Evolutionary conservation across 495 filamentous ascomycete species (phyloP).

Genomic region (Penicillium parvum): DNA sequence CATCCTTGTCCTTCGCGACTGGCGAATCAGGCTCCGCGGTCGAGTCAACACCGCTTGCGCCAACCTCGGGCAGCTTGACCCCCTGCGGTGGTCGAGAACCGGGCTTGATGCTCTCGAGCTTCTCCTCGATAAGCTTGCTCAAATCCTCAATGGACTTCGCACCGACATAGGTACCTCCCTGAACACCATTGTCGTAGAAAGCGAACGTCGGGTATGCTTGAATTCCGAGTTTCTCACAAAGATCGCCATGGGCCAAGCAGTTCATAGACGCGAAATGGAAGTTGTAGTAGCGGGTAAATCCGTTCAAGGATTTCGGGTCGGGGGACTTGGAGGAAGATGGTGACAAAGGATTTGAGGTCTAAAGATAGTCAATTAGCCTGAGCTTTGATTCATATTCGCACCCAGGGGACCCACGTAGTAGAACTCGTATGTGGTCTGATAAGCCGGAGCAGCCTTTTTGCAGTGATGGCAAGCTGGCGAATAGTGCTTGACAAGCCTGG

Average conservation of each 20-base stretch:
- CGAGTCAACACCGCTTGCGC: conserved; percentile 46
- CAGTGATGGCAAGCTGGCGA: conserved; percentile 81
- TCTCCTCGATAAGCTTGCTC: conserved; percentile 68
- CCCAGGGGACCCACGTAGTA: conserved; percentile 58
- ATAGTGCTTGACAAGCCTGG: conserved; percentile 71
- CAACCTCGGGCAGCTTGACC: conserved; percentile 56
- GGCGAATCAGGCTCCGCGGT: conserved; percentile 42
- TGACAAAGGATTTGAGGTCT: conserved; percentile 71
- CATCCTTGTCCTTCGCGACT: conserved; percentile 47
- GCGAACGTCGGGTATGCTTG: conserved; percentile 65
- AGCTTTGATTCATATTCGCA: neutral
- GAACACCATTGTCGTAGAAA: conserved; percentile 78
- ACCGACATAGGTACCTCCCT: conserved; percentile 56
- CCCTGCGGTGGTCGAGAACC: conserved; percentile 67
- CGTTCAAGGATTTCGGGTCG: conserved; percentile 51
- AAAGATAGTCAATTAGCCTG: conserved; percentile 16
- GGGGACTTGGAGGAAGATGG: conserved; percentile 38
- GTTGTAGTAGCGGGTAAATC: conserved; percentile 72
- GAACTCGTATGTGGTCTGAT: conserved; percentile 91
- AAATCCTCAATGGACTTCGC: conserved; percentile 56
- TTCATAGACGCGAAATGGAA: conserved; percentile 85
- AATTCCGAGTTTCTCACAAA: conserved; percentile 64
- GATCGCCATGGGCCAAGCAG: conserved; percentile 72
- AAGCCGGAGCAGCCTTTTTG: conserved; percentile 71
- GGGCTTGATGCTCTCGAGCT: conserved; percentile 70